Base-by-base conservation (phyloP, 495 filamentous ascomycete genomes). In the Hypomontagnella monticulosa region DNA sequence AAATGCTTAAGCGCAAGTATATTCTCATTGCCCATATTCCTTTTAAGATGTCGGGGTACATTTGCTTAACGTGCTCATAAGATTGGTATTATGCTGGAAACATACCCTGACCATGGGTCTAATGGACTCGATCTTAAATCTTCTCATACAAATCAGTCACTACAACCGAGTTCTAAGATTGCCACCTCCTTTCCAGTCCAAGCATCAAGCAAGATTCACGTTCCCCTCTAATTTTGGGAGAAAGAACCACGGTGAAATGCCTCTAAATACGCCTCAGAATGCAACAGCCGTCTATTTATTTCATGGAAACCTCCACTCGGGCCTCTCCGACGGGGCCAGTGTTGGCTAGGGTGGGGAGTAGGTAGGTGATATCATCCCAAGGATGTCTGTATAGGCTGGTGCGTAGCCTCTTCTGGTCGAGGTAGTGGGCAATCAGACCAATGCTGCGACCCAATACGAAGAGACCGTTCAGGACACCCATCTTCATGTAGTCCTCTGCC, bases 331-430 rank as follows among this genome's bases (percentile, higher is more conserved):
- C 88, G 16, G 85, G 85, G 55, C 85, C 85, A 23, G 85, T 82
- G 78, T 90, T 84, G 69, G 85, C 83, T 63, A 97, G 83, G 78
- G 83, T 90, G 68, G 93, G 93, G 52, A 97, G 90, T 47, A 97
- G 84, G 82, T 97, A 97, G 62, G 93, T 97, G 77, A 97, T 97
- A 77, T 96, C 92, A 76, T 97, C 93, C 93, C 93, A 97, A 75
- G 93, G 93, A 87, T 97, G 95, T 78, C 95, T 89, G 89, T 99
- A 99, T 66, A 99, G 87, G 74, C 95, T 95, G 71, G 95, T 99
- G 71, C 93, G 88, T 79, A 99, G 86, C 77, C 95, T 87, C 93
- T 99, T 99, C 85, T 99, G 95, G 80, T 99, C 95, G 68, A 99
- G 90, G 87, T 93, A 97, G 84, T 99, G 95, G 66, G 95, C 95